Base-by-base conservation (phyloP, 345 rosid species). In the Eucalyptus melliodora region DNA sequence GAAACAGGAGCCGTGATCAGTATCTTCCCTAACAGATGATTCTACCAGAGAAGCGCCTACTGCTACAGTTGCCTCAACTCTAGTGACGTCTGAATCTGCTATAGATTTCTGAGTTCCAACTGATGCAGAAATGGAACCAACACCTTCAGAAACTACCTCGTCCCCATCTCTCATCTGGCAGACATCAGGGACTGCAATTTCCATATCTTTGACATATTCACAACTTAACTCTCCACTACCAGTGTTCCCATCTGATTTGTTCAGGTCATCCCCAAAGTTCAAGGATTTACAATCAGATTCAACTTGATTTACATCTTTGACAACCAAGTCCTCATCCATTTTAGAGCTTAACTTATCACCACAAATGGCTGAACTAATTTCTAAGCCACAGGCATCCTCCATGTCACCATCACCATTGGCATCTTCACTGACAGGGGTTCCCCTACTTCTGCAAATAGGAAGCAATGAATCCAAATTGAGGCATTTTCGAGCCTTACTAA, bases 401-500 rank as follows among this genome's bases (percentile, higher is more conserved):
- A 92, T 85, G 89, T 95, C 99, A 91, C 97, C 99, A 89, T 95
- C 97, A 89, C 95, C 95, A 93, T 92, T 90, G 69, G 89, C 93
- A 92, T 95, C 97, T 91, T 96, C 96, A 88, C 95, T 93, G 67
- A 86, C 87, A 4, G 93, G n/a, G 31, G 94, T 89, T 59, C 96
- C 93, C 23, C 88, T 77, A 88, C 90, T 91, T 89, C 93, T 92
- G 87, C 91, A 90, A 80, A 90, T 91, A 89, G 95, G 89, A 90
- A 88, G 96, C 89, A 96, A 81, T 87, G 67, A 88, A 92, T 98
- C 99, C 94, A 98, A 92, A 37, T 98, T 97, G 87, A 98, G 98
- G 91, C 99, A 96, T 91, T 96, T 98, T 85, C 97, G 93, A 90
- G 96, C 97, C 95, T 98, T 98, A n/a, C n/a, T 96, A 86, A 93